Conservation (phyloP, 441 rosid species). For the Aleurites moluccanus region DNA sequence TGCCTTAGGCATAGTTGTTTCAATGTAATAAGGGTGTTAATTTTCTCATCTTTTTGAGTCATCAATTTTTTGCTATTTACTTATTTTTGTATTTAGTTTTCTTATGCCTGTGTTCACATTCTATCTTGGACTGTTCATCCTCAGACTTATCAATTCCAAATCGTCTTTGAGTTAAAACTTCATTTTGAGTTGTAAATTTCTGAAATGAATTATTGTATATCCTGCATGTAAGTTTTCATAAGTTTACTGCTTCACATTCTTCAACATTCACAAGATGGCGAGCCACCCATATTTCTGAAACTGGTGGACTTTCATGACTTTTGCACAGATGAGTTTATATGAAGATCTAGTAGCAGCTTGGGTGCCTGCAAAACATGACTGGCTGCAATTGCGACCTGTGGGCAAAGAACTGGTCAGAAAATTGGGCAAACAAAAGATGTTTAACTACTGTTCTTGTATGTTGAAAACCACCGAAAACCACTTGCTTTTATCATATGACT, state of each 20-base stretch:
- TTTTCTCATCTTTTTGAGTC: not conserved
- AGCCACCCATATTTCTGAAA: not conserved
- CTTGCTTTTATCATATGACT: constrained; percentile 24
- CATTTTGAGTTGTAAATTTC: not conserved
- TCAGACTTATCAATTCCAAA: not conserved
- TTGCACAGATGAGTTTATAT: constrained; percentile 86
- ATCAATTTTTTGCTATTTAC: not conserved
- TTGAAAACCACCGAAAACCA: constrained; percentile 21
- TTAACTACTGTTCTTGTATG: constrained; percentile 86
- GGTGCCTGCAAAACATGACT: constrained; percentile 93
- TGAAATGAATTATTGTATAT: not conserved
- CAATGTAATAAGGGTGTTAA: not conserved
- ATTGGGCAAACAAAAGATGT: constrained; percentile 73
- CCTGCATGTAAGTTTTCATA: not conserved
- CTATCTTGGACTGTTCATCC: not conserved
- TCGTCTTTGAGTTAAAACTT: not conserved
- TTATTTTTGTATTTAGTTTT: not conserved
- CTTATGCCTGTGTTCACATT: not conserved
- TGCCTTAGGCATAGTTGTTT: not conserved
- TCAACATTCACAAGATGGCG: not conserved
- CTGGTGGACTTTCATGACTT: constrained; percentile 8
- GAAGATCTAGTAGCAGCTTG: constrained; percentile 98
- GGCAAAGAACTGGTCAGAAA: constrained; percentile 66
- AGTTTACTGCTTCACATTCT: not conserved
- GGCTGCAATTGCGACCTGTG: constrained; percentile 67